Conservation (phyloP, 2,329 filamentous ascomycete genomes). For the Conoideocrella luteorostrata region DNA sequence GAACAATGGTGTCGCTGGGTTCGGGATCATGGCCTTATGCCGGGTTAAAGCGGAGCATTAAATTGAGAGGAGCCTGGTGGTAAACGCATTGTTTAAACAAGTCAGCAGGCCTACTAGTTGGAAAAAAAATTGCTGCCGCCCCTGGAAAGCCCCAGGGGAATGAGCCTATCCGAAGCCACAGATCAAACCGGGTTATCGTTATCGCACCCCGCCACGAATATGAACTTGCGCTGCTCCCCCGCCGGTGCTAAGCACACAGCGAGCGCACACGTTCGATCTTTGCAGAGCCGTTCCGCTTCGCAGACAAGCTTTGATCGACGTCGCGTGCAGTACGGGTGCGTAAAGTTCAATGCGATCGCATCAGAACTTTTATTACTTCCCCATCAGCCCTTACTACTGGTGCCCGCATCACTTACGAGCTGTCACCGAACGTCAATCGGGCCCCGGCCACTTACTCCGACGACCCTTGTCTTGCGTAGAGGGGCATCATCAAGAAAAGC, state of each 20-base stretch:
- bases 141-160: not conserved
- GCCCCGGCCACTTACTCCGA: not conserved
- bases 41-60: too few relatives aligned
- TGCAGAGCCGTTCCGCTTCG: constrained; percentile 4
- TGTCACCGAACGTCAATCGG: not conserved
- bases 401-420: not conserved
- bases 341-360: not conserved
- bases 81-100: too few relatives aligned
- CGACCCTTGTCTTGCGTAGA: constrained; percentile 6
- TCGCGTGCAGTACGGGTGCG: not conserved
- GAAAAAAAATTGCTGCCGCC: not conserved
- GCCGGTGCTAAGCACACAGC: constrained; percentile 9
- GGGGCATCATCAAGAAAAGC: constrained; percentile 2
- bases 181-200: constrained; percentile 29
- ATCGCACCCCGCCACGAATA: constrained; percentile 29
- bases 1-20: too few relatives aligned
- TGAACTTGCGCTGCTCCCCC: constrained; percentile 7
- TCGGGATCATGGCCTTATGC: too few relatives aligned
- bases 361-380: not conserved
- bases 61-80: too few relatives aligned
- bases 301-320: not conserved
- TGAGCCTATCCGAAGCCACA: constrained; percentile 3
- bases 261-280: constrained; percentile 13
- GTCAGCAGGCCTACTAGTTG: not conserved
- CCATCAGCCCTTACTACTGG: not conserved